phyloP scores from a whole-genome alignment of 2,329 filamentous ascomycete genomes.

The Fusarium austroafricanum region DNA sequence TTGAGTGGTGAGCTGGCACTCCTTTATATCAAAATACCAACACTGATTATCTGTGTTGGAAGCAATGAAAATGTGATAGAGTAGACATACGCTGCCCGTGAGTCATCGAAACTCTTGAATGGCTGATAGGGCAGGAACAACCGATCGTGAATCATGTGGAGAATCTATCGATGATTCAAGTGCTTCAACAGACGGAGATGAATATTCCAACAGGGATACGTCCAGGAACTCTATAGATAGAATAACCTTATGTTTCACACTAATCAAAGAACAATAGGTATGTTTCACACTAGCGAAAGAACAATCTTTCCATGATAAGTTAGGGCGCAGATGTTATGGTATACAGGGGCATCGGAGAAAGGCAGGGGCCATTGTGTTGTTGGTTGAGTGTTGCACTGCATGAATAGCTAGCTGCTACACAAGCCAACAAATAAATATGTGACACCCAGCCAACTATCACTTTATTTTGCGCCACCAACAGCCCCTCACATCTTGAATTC shows the following conservation, averaged over 20 bases:
- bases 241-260: neutral
- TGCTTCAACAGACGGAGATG: neutral
- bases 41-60: too few relatives aligned
- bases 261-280: neutral
- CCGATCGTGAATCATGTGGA: neutral
- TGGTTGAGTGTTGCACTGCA: neutral
- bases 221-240: neutral
- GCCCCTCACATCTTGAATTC: neutral
- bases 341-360: constrained; percentile 1
- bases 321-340: neutral
- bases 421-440: neutral
- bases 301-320: neutral
- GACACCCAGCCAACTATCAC: neutral
- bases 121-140: neutral
- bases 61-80: neutral
- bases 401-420: neutral
- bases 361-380: neutral
- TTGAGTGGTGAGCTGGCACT: neutral
- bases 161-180: neutral
- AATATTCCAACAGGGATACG: neutral
- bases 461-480: neutral
- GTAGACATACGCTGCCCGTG: neutral
- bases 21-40: neutral
- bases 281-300: neutral
- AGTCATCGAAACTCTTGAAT: neutral